Evolutionary conservation across 257 asterid genomes (phyloP), one percentile per base, ranked within the genome.

Genomic region (Nicotiana undulata): DNA sequence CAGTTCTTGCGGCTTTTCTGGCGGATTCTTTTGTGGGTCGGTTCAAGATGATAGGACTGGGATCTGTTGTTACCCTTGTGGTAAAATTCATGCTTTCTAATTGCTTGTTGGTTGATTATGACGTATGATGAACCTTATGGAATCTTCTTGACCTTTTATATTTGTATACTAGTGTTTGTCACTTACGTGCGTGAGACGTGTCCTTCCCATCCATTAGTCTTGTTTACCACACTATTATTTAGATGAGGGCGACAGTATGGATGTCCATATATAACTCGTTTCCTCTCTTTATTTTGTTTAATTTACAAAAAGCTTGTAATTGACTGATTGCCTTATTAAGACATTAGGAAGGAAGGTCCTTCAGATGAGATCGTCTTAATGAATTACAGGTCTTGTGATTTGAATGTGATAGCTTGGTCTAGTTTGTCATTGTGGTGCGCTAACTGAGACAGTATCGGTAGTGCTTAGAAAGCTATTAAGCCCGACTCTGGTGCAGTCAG

Each of bases 1-100:
- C 96, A 0, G 82, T 94, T 64, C 0, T 91, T 53, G 93, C 91
- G 31, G 97, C 97, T 26, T 26, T 94, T 11, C 26, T 88, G 32
- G 90, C 97, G 0, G 98, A 93, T 85, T 88, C 93, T 46, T 85
- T 75, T 82, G 64, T 92, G 83, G 97, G 97, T 37, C 88, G 90
- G 60, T 93, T 89, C 53, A 76, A 79, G 58, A 90, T 88, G 17
- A 91, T 93, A 81, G 92, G 91, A 31, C 28, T 90, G 76, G 96
- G 97, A 63, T 91, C 92, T 6, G 7, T 89, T 11, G 66, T 88
- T 32, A 91, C 90, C 79, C 88, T 91, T 75, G 16, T 86, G 92
- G 98, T 93, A 89, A 61, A 46, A 61, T 24, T 70, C 34, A 70
- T 40, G 12, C 49, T 0, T 40, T 40, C 9, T 40, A 40, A 40